These are phyloP conservation scores for Neoboletus subvelutipes DNA, from an alignment of 768 basidiomycete species.

Conservation along the genomic window DNA sequence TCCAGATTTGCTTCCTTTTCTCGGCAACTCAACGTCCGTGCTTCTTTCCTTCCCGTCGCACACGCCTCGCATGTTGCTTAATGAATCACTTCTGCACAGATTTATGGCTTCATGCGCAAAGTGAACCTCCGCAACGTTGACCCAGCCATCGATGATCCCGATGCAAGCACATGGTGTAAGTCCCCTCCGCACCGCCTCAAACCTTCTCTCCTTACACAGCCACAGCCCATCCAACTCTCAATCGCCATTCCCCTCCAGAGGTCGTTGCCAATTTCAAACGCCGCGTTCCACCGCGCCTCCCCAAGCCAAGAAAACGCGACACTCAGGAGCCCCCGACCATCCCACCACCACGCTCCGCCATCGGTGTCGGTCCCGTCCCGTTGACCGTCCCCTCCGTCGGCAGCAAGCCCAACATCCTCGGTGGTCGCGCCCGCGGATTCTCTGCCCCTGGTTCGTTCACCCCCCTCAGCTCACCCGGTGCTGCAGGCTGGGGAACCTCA, in stretches of 20 bases:
- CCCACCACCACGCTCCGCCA: constrained; percentile 74
- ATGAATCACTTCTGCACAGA: constrained; percentile 48
- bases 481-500: constrained; percentile 57
- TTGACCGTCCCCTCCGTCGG: constrained; percentile 51
- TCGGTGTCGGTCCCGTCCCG: constrained; percentile 66
- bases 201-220: constrained; percentile 19
- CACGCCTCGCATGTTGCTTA: constrained; percentile 23
- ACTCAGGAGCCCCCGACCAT: constrained; percentile 63
- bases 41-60: constrained; percentile 31
- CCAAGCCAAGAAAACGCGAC: constrained; percentile 83
- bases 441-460: constrained; percentile 82
- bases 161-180: constrained; percentile 97
- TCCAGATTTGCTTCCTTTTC: constrained; percentile 97
- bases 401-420: constrained; percentile 38
- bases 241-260: constrained; percentile 85
- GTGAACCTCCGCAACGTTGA: constrained; percentile 95
- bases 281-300: constrained; percentile 89
- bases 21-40: constrained; percentile 89
- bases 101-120: constrained; percentile 98
- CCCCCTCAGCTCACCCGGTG: constrained; percentile 59
- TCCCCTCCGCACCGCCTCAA: constrained; percentile 25
- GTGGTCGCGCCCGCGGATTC: constrained; percentile 72
- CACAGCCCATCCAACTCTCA: constrained; percentile 87
- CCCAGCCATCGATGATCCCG: constrained; percentile 92
- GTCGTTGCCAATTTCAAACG: constrained; percentile 95